Conservation (phyloP, 1,284 basidiomycete genomes). For the Fistulinella staudtii region DNA sequence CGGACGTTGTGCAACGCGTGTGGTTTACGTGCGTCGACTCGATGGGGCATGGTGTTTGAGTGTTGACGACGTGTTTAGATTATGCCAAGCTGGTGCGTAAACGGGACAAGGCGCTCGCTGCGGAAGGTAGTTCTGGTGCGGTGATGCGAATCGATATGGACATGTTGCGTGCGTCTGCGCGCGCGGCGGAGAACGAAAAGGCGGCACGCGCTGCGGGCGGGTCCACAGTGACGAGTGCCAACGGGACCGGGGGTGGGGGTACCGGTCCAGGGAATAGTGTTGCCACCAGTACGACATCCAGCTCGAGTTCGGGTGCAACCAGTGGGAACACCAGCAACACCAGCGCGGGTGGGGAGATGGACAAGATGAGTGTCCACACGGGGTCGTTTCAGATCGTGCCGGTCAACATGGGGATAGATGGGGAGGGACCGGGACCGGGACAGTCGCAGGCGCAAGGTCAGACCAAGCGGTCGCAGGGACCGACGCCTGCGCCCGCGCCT, state of each 20-base stretch:
- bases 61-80: constrained; percentile 38
- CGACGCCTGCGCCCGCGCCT: no score
- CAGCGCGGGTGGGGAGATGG: constrained; percentile 21
- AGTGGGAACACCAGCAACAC: constrained; percentile 3
- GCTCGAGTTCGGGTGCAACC: not conserved
- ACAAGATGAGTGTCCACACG: constrained; percentile 44
- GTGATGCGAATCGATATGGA: constrained; percentile 65
- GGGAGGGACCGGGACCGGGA: no score
- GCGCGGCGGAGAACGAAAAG: constrained; percentile 47
- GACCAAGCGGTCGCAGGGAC: no score
- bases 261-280: no score
- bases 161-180: constrained; percentile 64
- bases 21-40: constrained; percentile 62
- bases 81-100: constrained; percentile 77
- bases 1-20: constrained; percentile 79
- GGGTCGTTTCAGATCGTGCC: constrained; percentile 48
- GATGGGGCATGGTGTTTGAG: not conserved
- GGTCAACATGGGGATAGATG: constrained; percentile 25
- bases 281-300: no score
- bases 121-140: constrained; percentile 40
- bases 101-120: constrained; percentile 53
- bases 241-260: no score
- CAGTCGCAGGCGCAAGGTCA: no score
- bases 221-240: no score
- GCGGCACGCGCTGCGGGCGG: constrained; percentile 20